Evolutionary conservation across 257 asterid genomes (phyloP), one percentile per base, ranked within the genome.

Genomic region (Lithospermum erythrorhizon): DNA sequence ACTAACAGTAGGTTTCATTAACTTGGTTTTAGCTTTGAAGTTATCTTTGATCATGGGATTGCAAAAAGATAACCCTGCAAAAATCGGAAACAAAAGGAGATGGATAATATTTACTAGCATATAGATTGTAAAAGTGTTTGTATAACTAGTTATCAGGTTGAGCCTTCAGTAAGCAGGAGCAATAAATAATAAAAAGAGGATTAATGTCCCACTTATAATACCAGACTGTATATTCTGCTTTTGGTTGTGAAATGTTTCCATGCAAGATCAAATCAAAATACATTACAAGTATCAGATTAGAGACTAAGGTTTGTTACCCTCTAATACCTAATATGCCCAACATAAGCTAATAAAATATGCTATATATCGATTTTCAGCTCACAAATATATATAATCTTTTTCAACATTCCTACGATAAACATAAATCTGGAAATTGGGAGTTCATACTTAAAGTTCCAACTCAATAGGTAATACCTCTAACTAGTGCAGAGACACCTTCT

Each of bases 1-100:
- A 76, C 99, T 89, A 45, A 74, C 94, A 25, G 98, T 93, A 63
- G 98, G 98, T 73, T 84, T 93, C 98, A 93, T 84, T 37, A 93
- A 65, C 73, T 78, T 84, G 25, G 72, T 62, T 75, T 76, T 87
- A 70, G 67, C 67, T 58, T 71, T 76, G 57, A 79, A 63, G 68
- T 61, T 63, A 69, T 69, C 73, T 65, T 75, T 78, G 61, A 18
- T 65, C 70, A 65, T 76, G 62, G 70, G 81, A 76, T 83, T 76
- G 73, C 76, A 68, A 75, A 71, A 79, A 53, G 81, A 78, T 60
- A 81, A 68, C 56, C 90, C 95, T 89, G 84, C 65, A 79, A 30
- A 77, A 45, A 49, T n/a, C 3, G 3, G 24, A 53, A 20, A 53
- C 15, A 53, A n/a, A 20, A 53, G n/a, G n/a, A 23, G 6, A 53